These are phyloP conservation scores for Fraxinus greggii DNA, from an alignment of 305 asterid species.

Conservation along the genomic window DNA sequence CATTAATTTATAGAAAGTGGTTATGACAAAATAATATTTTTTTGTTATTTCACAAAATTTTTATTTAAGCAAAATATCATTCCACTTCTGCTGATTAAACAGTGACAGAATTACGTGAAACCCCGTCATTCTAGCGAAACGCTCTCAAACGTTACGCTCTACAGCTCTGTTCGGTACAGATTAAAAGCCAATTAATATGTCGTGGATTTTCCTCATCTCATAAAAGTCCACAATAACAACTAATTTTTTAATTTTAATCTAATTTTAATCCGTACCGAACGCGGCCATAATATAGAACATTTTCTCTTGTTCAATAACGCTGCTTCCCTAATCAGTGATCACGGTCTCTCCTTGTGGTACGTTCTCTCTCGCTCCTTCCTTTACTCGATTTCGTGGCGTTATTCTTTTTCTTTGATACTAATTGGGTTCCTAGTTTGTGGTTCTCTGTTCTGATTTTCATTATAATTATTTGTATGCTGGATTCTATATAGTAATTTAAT, in stretches of 20 bases:
- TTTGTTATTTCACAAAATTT: too few species aligned
- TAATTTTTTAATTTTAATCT: too few species aligned
- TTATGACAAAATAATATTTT: too few species aligned
- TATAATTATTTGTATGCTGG: background rate
- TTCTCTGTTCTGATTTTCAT: background rate
- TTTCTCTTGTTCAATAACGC: slow-evolving; percentile 14
- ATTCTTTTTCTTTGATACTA: background rate
- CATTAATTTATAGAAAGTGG: too few species aligned
- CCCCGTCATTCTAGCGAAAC: background rate
- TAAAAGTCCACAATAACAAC: too few species aligned
- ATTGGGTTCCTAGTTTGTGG: slow-evolving; percentile 10
- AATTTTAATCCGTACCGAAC: too few species aligned
- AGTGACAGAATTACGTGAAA: background rate
- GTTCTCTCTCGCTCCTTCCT: background rate
- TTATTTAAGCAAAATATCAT: too few species aligned
- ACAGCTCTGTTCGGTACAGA: too few species aligned
- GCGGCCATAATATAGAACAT: background rate
- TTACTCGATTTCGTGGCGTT: background rate
- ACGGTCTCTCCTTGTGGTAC: slow-evolving; percentile 21
- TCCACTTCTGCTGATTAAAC: background rate
- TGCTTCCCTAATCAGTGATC: background rate
- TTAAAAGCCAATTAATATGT: too few species aligned
- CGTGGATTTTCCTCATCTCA: too few species aligned
- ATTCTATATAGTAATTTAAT: background rate
- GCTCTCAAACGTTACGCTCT: background rate